Evolutionary conservation across 345 rosid species (phyloP).

Genomic region (Garcia nutans): DNA sequence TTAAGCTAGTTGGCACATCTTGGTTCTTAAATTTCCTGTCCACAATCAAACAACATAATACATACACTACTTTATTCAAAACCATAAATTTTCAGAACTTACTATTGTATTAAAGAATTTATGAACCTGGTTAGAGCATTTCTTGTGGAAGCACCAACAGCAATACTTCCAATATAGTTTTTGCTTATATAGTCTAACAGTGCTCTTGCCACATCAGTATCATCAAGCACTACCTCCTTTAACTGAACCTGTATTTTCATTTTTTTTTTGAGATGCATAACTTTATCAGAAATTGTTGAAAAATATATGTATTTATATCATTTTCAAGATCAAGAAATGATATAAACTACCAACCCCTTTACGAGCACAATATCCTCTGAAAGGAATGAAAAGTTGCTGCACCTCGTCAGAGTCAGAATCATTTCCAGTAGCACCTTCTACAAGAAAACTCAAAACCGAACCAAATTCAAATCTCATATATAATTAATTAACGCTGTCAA

Average conservation of each 20-base stretch:
- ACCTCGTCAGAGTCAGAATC: slow-evolving; percentile 37
- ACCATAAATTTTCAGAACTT: background rate
- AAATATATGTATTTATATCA: no score
- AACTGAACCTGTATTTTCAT: slow-evolving; percentile 41
- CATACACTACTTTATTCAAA: background rate
- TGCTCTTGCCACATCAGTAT: slow-evolving; percentile 55
- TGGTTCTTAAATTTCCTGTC: slow-evolving; percentile 49
- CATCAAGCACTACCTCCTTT: slow-evolving; percentile 64
- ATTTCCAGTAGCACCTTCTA: slow-evolving; percentile 18
- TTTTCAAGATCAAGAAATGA: no score
- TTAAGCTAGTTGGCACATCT: slow-evolving; percentile 47
- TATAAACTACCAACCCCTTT: slow-evolving; percentile 56
- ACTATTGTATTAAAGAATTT: background rate
- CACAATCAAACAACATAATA: background rate
- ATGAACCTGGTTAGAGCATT: slow-evolving; percentile 62
- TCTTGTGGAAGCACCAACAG: slow-evolving; percentile 63
- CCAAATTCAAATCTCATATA: background rate
- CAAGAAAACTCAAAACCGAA: slow-evolving; percentile 5
- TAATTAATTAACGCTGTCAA: background rate
- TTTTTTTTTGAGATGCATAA: no score
- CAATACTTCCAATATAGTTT: slow-evolving; percentile 54
- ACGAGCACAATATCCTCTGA: slow-evolving; percentile 78
- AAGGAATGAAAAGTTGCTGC: slow-evolving; percentile 54
- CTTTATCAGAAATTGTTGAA: no score
- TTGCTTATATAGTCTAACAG: slow-evolving; percentile 54